phyloP scores from a whole-genome alignment of 2,329 filamentous ascomycete genomes.

The Sordariomycetes sp. region DNA sequence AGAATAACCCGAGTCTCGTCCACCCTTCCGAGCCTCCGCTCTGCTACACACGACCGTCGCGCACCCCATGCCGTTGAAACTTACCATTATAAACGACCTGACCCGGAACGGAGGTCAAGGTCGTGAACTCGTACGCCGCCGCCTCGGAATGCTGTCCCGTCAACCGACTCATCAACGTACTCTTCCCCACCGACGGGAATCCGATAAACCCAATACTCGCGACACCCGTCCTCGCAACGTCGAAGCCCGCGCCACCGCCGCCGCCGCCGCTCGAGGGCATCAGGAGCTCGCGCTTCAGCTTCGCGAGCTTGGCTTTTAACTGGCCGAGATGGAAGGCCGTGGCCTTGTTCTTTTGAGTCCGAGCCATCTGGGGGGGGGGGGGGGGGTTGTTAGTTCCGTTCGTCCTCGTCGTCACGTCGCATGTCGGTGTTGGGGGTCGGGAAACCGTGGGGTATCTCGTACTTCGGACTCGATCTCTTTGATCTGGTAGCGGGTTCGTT shows the following conservation, averaged over 20 bases:
- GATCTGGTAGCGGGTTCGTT: slow-evolving; percentile 46
- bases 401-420: background rate
- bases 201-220: slow-evolving; percentile 96
- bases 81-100: slow-evolving; percentile 85
- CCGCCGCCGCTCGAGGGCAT: slow-evolving; percentile 79
- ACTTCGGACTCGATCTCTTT: slow-evolving; percentile 94
- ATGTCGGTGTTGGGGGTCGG: slow-evolving; percentile 3
- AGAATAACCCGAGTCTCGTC: background rate
- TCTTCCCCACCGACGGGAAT: slow-evolving; percentile 96
- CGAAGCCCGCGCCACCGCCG: slow-evolving; percentile 78
- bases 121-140: slow-evolving; percentile 97
- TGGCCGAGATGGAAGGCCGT: slow-evolving; percentile 91
- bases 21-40: background rate
- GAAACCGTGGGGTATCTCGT: slow-evolving; percentile 20
- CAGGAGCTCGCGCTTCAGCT: slow-evolving; percentile 90
- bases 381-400: background rate
- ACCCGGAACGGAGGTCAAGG: slow-evolving; percentile 89
- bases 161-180: slow-evolving; percentile 87
- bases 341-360: slow-evolving; percentile 94
- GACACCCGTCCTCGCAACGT: slow-evolving; percentile 94
- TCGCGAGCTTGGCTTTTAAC: slow-evolving; percentile 94
- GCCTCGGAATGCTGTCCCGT: slow-evolving; percentile 96
- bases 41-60: background rate
- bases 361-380: slow-evolving; percentile 61
- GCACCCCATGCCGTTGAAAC: slow-evolving; percentile 7